These are phyloP conservation scores for Lathyrus sativus DNA, from an alignment of 306 rosid genomes.

Conservation along the genomic window DNA sequence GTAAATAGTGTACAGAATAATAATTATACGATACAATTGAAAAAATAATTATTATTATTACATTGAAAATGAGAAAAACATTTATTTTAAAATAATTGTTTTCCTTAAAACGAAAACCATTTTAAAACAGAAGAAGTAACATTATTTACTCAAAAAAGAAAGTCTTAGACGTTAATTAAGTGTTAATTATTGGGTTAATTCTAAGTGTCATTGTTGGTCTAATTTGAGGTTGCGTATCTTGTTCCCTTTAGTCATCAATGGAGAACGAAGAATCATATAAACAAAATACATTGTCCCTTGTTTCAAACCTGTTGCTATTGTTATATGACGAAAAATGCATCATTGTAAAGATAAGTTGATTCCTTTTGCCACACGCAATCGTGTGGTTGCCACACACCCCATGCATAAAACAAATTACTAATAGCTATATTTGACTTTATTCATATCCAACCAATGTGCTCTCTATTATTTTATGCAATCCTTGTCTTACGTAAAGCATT, in stretches of 20 bases:
- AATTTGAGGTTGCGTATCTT: slow-evolving; percentile 6
- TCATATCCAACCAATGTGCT: slow-evolving; percentile 41
- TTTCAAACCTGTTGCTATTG: background rate
- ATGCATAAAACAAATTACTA: slow-evolving; percentile 4
- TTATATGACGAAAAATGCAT: background rate
- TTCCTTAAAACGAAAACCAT: too few species aligned
- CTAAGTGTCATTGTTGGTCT: background rate
- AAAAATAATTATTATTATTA: too few species aligned
- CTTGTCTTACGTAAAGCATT: slow-evolving; percentile 28
- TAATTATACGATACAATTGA: too few species aligned
- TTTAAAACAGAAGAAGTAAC: too few species aligned
- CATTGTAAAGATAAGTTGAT: slow-evolving; percentile 5
- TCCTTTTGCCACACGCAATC: slow-evolving; percentile 37
- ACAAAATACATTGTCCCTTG: background rate
- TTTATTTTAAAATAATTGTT: too few species aligned
- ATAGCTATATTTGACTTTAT: slow-evolving; percentile 45
- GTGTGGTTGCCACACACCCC: slow-evolving; percentile 44
- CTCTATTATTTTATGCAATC: slow-evolving; percentile 28
- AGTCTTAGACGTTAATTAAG: background rate
- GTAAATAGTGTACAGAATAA: too few species aligned
- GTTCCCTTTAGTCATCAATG: too few species aligned
- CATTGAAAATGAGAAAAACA: too few species aligned
- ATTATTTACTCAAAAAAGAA: background rate
- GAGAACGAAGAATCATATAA: background rate
- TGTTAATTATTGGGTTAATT: background rate